These are phyloP conservation scores for Microascus cirrosus DNA, from an alignment of 2,329 filamentous ascomycete species.

Conservation along the genomic window DNA sequence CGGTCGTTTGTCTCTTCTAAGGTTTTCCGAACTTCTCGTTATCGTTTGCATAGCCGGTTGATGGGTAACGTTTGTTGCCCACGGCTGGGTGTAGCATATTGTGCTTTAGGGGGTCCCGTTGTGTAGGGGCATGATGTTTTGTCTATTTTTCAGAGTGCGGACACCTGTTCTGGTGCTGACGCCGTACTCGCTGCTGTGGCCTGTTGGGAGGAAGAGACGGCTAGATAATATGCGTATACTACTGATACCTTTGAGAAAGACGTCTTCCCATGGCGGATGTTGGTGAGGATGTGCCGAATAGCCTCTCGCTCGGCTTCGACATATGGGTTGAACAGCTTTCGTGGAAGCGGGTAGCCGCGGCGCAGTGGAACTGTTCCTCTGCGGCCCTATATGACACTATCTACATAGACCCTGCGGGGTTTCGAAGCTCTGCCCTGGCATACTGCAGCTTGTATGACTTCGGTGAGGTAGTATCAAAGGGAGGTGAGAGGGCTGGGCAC, in stretches of 20 bases:
- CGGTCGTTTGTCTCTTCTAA: not conserved
- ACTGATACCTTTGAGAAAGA: not conserved
- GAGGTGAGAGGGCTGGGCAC: no score
- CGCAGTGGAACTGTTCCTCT: no score
- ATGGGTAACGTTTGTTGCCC: not conserved
- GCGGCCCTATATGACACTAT: no score
- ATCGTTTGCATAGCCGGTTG: not conserved
- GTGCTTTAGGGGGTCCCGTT: not conserved
- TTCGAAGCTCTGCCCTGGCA: no score
- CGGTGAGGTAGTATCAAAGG: no score
- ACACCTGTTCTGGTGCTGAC: not conserved
- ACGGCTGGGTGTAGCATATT: not conserved
- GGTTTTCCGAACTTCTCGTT: not conserved
- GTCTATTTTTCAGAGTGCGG: not conserved
- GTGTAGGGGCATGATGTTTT: not conserved
- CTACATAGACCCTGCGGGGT: no score
- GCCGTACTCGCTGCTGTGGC: not conserved
- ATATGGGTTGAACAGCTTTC: no score
- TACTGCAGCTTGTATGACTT: no score
- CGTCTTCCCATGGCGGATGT: not conserved
- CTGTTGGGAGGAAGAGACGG: not conserved
- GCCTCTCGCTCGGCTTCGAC: not conserved
- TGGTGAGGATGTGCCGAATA: not conserved
- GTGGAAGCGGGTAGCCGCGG: no score
- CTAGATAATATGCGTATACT: not conserved